Conservation (phyloP, 345 rosid species). For the Syzygium aromaticum region DNA sequence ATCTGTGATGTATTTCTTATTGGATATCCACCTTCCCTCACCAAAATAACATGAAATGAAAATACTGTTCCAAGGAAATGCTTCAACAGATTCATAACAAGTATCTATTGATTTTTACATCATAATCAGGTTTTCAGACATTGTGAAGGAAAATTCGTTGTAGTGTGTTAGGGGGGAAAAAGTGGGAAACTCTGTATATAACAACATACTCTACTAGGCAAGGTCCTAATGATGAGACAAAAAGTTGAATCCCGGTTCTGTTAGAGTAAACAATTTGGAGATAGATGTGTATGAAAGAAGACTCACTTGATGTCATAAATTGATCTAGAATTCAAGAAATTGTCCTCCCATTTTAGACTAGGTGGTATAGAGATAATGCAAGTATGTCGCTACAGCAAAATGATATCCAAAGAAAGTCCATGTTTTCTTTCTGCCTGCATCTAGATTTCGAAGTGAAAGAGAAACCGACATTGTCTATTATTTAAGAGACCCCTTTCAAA, state of each 20-base stretch:
- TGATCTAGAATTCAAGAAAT: neutral
- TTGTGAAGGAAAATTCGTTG: neutral
- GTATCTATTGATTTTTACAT: neutral
- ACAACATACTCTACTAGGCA: neutral
- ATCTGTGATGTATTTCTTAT: neutral
- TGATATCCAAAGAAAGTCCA: neutral
- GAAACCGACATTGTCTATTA: neutral
- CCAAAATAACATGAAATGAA: neutral
- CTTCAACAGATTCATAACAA: neutral
- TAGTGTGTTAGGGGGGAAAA: neutral
- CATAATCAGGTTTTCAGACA: neutral
- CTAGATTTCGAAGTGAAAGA: neutral
- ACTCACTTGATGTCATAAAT: neutral
- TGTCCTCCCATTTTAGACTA: neutral
- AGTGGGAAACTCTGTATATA: neutral
- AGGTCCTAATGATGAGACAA: neutral
- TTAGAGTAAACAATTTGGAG: neutral
- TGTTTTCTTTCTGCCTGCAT: neutral
- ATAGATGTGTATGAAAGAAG: neutral
- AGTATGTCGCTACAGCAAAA: neutral
- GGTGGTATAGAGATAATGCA: neutral
- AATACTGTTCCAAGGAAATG: neutral
- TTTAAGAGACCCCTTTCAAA: neutral
- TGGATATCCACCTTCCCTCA: neutral
- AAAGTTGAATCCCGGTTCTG: neutral